Base-by-base conservation (phyloP, 108 stramenopile genomes). In the Cylindrotheca closterium region DNA sequence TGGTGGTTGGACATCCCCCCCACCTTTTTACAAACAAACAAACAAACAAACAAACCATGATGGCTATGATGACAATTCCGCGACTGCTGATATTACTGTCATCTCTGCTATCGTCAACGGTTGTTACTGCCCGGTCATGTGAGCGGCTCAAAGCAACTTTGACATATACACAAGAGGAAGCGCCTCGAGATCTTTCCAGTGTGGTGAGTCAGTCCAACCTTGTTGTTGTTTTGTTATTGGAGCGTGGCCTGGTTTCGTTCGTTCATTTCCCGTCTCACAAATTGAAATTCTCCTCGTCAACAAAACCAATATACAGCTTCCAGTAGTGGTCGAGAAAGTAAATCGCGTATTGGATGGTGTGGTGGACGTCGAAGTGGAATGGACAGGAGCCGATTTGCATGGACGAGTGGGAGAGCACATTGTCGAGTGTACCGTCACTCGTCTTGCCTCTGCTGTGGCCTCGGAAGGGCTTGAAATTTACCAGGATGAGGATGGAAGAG, bases 321-420 rank as follows among this genome's bases (percentile, higher is more conserved):
- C 84, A 21, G 68, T 86, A 18, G 82, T 93, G 0, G 82, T 87
- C 23, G 82, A 81, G 58, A 79, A 82, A 56, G 78, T 93, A 55
- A 93, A 93, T 72, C 67, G 77, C 21, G 89, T 85, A 45, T 72
- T 91, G 47, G 80, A 87, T 52, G 89, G 90, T 37, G 93, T 94
- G 2, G 79, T 90, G 0, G 83, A 91, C 55, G 90, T 94, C 19
- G 86, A 94, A 62, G 90, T 94, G 7, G 81, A 81, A 32, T 94
- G 88, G 87, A 78, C 56, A 2, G 93, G 93, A 0, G 67, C 74
- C 26, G 88, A 94, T 21, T 72, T 94, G 70, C 93, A 94, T 59
- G 72, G 87, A 7, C 66, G 80, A 34, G 93, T 94, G 33, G 93
- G 93, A 34, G 83, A 89, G 33, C 84, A 88, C 68, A 58, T 80